Conservation (phyloP, 116 monocot species). For the Cymodocea nodosa region DNA sequence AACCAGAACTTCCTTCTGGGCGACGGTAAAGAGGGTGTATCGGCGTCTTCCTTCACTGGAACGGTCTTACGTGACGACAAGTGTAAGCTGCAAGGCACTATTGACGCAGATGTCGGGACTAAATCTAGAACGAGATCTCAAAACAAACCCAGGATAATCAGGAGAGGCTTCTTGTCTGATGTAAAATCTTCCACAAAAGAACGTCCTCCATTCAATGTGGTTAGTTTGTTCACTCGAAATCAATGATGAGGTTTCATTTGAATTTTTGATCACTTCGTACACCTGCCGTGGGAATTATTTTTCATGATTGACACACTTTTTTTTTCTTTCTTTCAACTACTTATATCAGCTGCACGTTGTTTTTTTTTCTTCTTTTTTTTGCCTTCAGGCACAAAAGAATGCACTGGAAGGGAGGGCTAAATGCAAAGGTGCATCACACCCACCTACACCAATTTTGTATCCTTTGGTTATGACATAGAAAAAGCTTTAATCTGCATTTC, state of each 20-base stretch:
- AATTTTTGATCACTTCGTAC: background rate
- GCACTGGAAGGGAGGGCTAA: background rate
- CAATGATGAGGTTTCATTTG: background rate
- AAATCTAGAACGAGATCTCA: conserved; percentile 8
- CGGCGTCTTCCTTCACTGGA: conserved; percentile 13
- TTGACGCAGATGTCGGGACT: conserved; percentile 1
- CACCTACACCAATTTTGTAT: conserved; percentile 4
- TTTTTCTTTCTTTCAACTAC: background rate
- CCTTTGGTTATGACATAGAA: background rate
- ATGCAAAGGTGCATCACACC: background rate
- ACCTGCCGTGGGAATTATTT: background rate
- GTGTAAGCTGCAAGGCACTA: conserved; percentile 8
- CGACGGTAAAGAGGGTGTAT: background rate
- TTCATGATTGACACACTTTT: background rate
- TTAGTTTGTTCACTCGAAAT: conserved; percentile 14
- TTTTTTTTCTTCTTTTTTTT: background rate
- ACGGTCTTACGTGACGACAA: conserved; percentile 5
- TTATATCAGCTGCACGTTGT: background rate
- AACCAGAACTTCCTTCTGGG: conserved; percentile 8
- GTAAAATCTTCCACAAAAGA: conserved; percentile 10
- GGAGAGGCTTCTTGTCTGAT: conserved; percentile 15
- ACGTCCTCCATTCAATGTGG: conserved; percentile 14
- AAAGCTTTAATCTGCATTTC: background rate
- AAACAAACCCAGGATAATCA: conserved; percentile 5
- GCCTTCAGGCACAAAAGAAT: conserved; percentile 4